Evolutionary conservation across 192 early-diverging fungal species (phyloP), one percentile per base, ranked within the genome.

Genomic region (Backusella circina): DNA sequence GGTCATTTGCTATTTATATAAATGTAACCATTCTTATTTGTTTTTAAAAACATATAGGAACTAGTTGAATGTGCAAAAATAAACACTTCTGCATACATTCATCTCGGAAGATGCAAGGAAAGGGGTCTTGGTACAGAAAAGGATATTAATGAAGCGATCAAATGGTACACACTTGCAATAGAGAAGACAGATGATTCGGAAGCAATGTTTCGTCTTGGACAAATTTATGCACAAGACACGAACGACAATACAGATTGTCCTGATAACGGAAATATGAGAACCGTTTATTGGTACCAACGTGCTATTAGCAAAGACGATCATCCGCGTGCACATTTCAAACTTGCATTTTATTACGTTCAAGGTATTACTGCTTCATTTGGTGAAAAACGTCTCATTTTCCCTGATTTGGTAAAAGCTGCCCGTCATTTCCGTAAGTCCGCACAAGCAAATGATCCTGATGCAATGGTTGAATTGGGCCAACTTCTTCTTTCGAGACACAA

Each of bases 151-250:
- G 37, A 65, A 28, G 80, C 80, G 26, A 28, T 77, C 3, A 35
- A 74, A 21, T 81, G 80, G 80, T 81, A 77, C 72, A 37, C 51
- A 18, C 28, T 57, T 26, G 77, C 80, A 32, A 76, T 72, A 30
- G 47, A 77, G 5, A 33, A 69, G 18, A 67, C 76, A 26, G 41
- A 81, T 28, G 75, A 76, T 18, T 37, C 76, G 3, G 76, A 81
- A 33, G 80, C 80, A 15, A 79, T 79, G 78, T 79, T 75, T 33
- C 74, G 74, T 38, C 70, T 79, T 33, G 78, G 78, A 38, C 70
- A 65, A 10, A 69, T 79, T 33, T 71, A 75, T 47, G 78, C 31
- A 31, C 67, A 79, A 57, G 50, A 67, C 26, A 37, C 32, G 38
- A 73, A 9, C 35, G 31, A 64, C 10, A 16, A 61, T 16, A 26